Evolutionary conservation across 371 early-diverging fungal species (phyloP).

Genomic region (Coelomomyces lativittatus): DNA sequence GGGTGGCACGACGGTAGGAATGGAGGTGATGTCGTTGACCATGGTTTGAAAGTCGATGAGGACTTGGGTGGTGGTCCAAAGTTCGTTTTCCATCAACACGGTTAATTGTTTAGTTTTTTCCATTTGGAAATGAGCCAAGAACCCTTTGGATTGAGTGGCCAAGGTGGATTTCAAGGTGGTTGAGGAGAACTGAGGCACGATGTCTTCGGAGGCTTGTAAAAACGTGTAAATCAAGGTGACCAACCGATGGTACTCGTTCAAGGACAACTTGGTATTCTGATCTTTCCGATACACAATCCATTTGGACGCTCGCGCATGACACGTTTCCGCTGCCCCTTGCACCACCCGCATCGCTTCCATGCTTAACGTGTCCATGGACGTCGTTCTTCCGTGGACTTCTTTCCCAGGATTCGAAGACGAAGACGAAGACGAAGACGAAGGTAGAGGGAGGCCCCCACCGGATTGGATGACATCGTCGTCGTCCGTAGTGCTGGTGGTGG

Average conservation of each 20-base stretch:
- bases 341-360: slow-evolving; percentile 10
- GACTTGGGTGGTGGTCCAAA: slow-evolving; percentile 77
- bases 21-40: slow-evolving; percentile 49
- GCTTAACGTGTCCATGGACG: background rate
- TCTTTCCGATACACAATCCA: slow-evolving; percentile 65
- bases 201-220: slow-evolving; percentile 9
- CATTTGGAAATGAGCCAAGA: slow-evolving; percentile 71
- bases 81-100: slow-evolving; percentile 77
- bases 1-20: slow-evolving; percentile 4
- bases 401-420: slow-evolving; percentile 6
- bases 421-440: no score
- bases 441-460: slow-evolving; percentile 6
- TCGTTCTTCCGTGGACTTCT: no score
- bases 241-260: slow-evolving; percentile 66
- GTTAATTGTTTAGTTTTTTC: slow-evolving; percentile 68
- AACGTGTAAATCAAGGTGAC: slow-evolving; percentile 57
- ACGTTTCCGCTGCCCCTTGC: slow-evolving; percentile 52
- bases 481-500: slow-evolving; percentile 3
- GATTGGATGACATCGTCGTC: slow-evolving; percentile 14
- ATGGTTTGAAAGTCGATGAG: slow-evolving; percentile 76
- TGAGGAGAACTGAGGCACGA: background rate
- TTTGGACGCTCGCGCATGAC: slow-evolving; percentile 70
- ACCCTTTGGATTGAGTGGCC: slow-evolving; percentile 50
- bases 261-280: slow-evolving; percentile 66
- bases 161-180: background rate